These are phyloP conservation scores for Capniomyces stellatus DNA, from an alignment of 371 early-diverging fungal genomes.

Conservation along the genomic window DNA sequence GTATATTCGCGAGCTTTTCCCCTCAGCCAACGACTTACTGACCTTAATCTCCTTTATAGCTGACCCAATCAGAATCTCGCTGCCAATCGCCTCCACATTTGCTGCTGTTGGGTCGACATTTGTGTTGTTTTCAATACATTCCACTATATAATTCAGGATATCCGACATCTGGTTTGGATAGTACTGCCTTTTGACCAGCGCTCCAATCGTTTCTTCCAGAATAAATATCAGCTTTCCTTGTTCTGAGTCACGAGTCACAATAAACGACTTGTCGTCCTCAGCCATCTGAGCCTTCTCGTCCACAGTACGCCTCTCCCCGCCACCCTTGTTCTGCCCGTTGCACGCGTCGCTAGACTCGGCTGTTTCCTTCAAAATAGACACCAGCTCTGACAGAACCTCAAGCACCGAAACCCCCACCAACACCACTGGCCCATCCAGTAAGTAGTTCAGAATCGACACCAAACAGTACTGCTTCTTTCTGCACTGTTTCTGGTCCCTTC, in stretches of 20 bases:
- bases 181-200: slow-evolving; percentile 57
- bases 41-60: neutral
- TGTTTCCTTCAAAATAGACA: slow-evolving; percentile 30
- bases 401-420: slow-evolving; percentile 59
- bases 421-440: slow-evolving; percentile 19
- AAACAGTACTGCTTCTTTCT: slow-evolving; percentile 4
- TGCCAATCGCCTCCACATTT: neutral
- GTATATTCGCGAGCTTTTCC: neutral
- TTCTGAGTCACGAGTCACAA: too few species aligned
- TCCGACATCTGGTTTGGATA: slow-evolving; percentile 71
- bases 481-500: too few species aligned
- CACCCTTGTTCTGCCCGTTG: neutral
- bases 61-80: neutral
- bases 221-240: neutral
- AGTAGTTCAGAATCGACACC: slow-evolving; percentile 15
- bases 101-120: neutral
- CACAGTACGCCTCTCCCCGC: neutral
- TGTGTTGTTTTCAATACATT: neutral
- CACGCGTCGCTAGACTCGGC: slow-evolving; percentile 1
- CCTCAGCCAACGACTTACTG: neutral
- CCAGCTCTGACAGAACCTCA: slow-evolving; percentile 59
- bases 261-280: slow-evolving; percentile 10
- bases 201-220: slow-evolving; percentile 23
- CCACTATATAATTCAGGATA: slow-evolving; percentile 48
- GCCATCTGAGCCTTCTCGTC: neutral